Base-by-base conservation (phyloP, 192 early-diverging fungal species). In the Paraglomus occultum region DNA sequence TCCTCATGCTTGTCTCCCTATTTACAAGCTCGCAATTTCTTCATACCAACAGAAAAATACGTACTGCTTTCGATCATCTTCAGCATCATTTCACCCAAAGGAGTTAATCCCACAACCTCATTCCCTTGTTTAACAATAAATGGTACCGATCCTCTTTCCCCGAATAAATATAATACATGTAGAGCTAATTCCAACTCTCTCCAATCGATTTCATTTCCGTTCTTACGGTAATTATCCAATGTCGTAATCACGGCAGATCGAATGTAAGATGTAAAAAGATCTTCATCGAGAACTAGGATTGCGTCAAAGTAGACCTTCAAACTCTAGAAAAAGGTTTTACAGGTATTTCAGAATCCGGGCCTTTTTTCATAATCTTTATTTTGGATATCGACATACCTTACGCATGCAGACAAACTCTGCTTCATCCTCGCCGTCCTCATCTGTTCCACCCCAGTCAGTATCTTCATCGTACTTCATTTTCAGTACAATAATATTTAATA, bases 401-500 rank as follows among this genome's bases (percentile, higher is more conserved):
- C 90, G 74, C 78, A 91, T 75, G 61, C 90, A 87, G 8, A 77
- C 71, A 71, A 91, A 91, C n/a, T 85, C 49, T 6, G 89, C 89
- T 72, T 93, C 94, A 67, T 87, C 86, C 54, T 92, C 90, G 50
- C 87, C 91, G 62, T 87, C 85, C 22, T 88, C 90, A 14, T 84
- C 89, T 18, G 84, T 90, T 64, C 83, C 77, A 14, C 82, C 84
- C 84, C 86, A 92, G 8, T 88, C 82, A 60, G 88, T 91, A 52
- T 94, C 92, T 40, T 92, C 90, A 78, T 92, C 85, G 70, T 94
- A 96, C 80, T 93, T 93, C 85, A 95, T 91, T 83, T 96, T 96
- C 40, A 85, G 74, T 12, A 94, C 85, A 45, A 96, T 77, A 0
- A 87, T 85, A 38, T 82, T 78, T 45, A 94, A 75, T 42, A 93